These are phyloP conservation scores for Graphiopsis chlorocephala DNA, from an alignment of 2,329 filamentous ascomycete genomes.

Conservation along the genomic window DNA sequence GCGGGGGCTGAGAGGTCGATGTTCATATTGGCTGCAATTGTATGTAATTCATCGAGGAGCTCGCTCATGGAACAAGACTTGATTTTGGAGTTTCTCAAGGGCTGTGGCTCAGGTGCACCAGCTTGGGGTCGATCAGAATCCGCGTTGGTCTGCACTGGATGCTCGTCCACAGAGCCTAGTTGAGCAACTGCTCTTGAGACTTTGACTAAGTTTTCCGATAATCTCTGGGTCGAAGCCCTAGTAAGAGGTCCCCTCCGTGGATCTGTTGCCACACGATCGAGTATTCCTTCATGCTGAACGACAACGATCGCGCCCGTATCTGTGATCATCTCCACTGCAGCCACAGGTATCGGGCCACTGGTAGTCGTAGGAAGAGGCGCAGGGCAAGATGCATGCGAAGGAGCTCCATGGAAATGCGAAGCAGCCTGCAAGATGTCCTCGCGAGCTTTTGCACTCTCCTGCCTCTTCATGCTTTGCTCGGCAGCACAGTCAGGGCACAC, in stretches of 20 bases:
- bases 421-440: not conserved
- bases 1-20: not conserved
- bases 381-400: not conserved
- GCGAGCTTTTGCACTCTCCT: not conserved
- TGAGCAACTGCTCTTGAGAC: constrained; percentile 16
- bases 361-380: too few species aligned
- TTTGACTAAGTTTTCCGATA: constrained; percentile 9
- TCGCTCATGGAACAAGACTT: constrained; percentile 9
- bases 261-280: constrained; percentile 18
- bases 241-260: constrained; percentile 19
- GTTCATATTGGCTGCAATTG: constrained; percentile 4
- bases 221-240: constrained; percentile 8
- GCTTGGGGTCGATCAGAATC: too few species aligned
- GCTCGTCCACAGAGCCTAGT: constrained; percentile 28
- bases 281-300: constrained; percentile 12
- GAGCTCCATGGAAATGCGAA: not conserved
- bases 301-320: constrained; percentile 6
- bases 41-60: not conserved
- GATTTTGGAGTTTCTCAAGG: not conserved
- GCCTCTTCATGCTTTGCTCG: constrained; percentile 26
- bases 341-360: not conserved
- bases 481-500: constrained; percentile 34
- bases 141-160: not conserved
- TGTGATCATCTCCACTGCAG: not conserved
- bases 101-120: not conserved